A percentile compares a stretch with the other conserved stretches of the same genome.
Conservation (phyloP, 2,329 filamentous ascomycete species). For the Aureobasidium sp. region DNA sequence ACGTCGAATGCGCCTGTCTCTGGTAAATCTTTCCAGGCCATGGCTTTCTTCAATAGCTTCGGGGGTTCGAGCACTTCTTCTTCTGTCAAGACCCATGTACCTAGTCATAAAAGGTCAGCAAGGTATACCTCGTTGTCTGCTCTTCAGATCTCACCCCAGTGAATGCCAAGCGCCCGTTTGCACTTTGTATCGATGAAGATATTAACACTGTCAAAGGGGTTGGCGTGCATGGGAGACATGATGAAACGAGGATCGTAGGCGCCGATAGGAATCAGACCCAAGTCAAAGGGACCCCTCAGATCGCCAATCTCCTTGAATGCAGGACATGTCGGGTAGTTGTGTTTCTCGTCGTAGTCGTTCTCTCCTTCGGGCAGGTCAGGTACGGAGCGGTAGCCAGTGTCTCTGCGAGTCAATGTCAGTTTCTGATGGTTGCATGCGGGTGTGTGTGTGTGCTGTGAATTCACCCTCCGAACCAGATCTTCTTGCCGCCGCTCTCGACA, state of each 20-base stretch:
- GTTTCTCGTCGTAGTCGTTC: constrained; percentile 67
- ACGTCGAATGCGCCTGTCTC: constrained; percentile 73
- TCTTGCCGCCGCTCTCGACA: constrained; percentile 63
- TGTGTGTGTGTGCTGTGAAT: no score
- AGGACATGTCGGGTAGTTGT: constrained; percentile 65
- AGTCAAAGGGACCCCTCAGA: constrained; percentile 75
- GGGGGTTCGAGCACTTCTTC: constrained; percentile 86
- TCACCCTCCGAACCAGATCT: constrained; percentile 81
- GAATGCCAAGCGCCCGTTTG: constrained; percentile 71
- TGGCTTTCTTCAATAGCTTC: constrained; percentile 60
- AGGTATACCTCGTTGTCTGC: not conserved
- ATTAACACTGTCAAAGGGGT: constrained; percentile 80
- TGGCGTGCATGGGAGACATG: constrained; percentile 77
- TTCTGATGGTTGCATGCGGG: no score
- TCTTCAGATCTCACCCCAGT: constrained; percentile 58
- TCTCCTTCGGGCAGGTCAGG: constrained; percentile 53
- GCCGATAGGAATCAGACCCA: constrained; percentile 88
- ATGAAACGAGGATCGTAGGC: constrained; percentile 70
- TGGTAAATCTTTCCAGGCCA: constrained; percentile 58
- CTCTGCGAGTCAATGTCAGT: no score
- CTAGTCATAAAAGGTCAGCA: not conserved
- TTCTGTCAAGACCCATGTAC: constrained; percentile 69
- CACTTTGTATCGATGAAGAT: constrained; percentile 83
- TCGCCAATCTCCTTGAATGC: constrained; percentile 80
- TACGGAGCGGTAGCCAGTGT: constrained; percentile 83